Base-by-base conservation (phyloP, 2,329 filamentous ascomycete genomes). In the Phialophora expanda region DNA sequence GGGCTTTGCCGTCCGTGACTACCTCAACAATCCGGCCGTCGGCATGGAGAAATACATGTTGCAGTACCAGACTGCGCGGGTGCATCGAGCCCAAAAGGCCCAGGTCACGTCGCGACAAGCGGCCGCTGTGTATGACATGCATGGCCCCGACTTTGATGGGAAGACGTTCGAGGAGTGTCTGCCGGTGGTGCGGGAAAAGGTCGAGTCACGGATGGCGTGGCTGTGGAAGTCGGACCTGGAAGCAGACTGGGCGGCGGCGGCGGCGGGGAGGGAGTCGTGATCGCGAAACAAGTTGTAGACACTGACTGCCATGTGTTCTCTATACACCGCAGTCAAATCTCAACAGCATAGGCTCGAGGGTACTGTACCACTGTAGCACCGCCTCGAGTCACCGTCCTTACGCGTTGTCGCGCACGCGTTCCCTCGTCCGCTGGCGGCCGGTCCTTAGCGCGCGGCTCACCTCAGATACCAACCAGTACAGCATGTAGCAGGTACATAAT, bases 101-200 rank as follows among this genome's bases (percentile, higher is more conserved):
- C 58, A 61, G 30, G 50, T 61, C 30, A 61, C 58, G 34, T 61
- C 58, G 14, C 58, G 58, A 12, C 58, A 61, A 12, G 58, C 58
- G 12, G 58, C 58, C 17, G 58, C 48, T n/a, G 58, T 61, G 4
- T 61, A 61, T 24, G 58, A 61, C 46, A 61, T 61, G 58, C 28
- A 51, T 48, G 58, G 58, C 2, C 58, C 58, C 2, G 58, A 61
- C n/a, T 61, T 61, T 53, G 58, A 61, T 20, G 58, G 58, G 26
- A 61, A 61, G 58, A 53, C 58, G 3, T 61, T 53, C 20, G 58
- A 54, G 22, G 58, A 61, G 30, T 54, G 58, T 41, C 58, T 61
- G 20, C 48, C 58, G 3, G 58, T 61, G 4, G 58, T 61, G 12
- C 58, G 46, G 20, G 58, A 61, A 30, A 61, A 61, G 32, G 58